These are phyloP conservation scores for Kingdonia uniflora DNA, from an alignment of 164 flowering plant genomes.

Conservation along the genomic window DNA sequence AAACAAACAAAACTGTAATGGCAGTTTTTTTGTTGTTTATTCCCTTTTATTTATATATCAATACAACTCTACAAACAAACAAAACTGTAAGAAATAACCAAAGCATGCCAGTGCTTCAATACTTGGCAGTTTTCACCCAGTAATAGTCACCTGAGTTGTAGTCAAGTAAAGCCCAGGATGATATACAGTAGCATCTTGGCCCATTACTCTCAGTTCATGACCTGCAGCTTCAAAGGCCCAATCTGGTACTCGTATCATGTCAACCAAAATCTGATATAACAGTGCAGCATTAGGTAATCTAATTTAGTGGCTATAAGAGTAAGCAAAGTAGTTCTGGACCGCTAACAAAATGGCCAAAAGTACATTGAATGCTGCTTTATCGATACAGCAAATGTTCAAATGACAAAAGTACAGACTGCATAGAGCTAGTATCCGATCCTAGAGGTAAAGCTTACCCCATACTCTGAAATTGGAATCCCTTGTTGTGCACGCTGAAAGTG, in stretches of 20 bases:
- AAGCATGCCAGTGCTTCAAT: too few species aligned
- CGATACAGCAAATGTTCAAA: too few species aligned
- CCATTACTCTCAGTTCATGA: constrained; percentile 92
- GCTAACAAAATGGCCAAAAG: too few species aligned
- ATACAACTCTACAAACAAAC: too few species aligned
- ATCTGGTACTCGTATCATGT: constrained; percentile 90
- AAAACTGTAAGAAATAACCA: too few species aligned
- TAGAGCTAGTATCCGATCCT: not conserved
- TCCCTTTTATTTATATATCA: too few species aligned
- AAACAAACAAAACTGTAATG: too few species aligned
- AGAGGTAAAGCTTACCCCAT: constrained; percentile 46
- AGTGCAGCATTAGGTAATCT: not conserved
- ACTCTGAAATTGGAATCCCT: constrained; percentile 93
- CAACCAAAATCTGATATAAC: constrained; percentile 62
- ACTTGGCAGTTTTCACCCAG: too few species aligned
- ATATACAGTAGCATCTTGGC: constrained; percentile 83
- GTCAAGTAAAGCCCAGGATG: constrained; percentile 91
- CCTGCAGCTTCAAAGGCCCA: constrained; percentile 99
- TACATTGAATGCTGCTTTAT: too few species aligned
- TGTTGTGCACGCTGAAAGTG: constrained; percentile 85
- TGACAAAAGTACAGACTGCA: not conserved
- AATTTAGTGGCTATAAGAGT: not conserved
- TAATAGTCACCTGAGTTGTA: constrained; percentile 60
- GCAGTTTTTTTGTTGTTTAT: too few species aligned
- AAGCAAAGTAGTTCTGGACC: too few species aligned